Conservation (phyloP, 2,329 filamentous ascomycete genomes). For the Tetracladium maxilliforme region DNA sequence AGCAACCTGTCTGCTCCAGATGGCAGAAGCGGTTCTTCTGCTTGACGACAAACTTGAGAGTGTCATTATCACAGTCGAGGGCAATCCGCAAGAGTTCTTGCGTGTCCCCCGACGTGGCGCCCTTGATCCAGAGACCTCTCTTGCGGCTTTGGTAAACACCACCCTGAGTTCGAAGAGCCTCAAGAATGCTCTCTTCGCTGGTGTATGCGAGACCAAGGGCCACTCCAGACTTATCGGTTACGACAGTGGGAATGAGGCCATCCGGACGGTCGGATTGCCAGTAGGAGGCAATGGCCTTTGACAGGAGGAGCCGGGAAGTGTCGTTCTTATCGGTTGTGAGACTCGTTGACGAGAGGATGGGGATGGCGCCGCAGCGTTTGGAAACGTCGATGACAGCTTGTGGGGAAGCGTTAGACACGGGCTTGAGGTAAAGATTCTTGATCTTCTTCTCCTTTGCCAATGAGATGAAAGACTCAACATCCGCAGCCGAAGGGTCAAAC, state of each 20-base stretch:
- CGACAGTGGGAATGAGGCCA: constrained; percentile 75
- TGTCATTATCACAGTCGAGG: constrained; percentile 88
- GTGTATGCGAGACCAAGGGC: constrained; percentile 89
- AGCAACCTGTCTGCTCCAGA: constrained; percentile 81
- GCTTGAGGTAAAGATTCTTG: no score
- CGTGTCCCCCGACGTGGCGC: constrained; percentile 82
- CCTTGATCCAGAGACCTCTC: constrained; percentile 92
- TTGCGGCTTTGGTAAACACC: constrained; percentile 96
- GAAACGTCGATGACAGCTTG: no score
- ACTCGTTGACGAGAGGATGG: no score
- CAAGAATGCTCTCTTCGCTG: constrained; percentile 76
- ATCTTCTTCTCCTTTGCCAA: no score
- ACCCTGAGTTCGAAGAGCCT: constrained; percentile 62
- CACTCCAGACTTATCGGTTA: constrained; percentile 74
- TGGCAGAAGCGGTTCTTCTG: constrained; percentile 94
- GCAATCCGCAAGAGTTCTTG: constrained; percentile 78
- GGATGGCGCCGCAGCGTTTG: no score
- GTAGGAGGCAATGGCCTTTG: constrained; percentile 56
- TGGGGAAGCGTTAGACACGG: no score
- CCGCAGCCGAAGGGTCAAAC: neutral
- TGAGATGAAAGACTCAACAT: no score
- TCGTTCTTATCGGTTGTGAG: no score
- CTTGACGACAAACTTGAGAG: constrained; percentile 74
- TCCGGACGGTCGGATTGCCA: constrained; percentile 75
- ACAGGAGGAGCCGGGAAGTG: no score